Evolutionary conservation across 1,284 basidiomycete species (phyloP).

Genomic region (Coriolopsis trogii): DNA sequence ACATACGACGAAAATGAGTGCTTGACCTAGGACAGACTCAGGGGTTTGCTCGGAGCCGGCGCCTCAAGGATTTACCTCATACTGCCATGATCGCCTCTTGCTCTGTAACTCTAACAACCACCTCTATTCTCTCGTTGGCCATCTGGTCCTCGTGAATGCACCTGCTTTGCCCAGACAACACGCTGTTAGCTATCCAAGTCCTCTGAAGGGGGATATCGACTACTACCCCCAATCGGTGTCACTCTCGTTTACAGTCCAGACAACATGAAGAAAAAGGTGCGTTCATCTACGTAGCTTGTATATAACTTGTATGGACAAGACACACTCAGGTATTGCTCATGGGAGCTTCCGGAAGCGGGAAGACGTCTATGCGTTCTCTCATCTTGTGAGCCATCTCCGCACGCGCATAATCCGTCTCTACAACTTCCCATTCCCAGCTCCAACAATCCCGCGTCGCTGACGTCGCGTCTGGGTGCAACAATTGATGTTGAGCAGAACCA

Average conservation of each 20-base stretch:
- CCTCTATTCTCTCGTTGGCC: not conserved
- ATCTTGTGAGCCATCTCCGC: constrained; percentile 78
- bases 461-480: constrained; percentile 90
- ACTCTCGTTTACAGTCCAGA: not conserved
- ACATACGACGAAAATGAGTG: not conserved
- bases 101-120: constrained; percentile 7
- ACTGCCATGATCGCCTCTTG: constrained; percentile 26
- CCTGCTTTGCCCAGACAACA: not conserved
- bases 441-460: constrained; percentile 92
- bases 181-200: not conserved
- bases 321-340: constrained; percentile 81
- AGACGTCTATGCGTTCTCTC: constrained; percentile 98
- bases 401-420: not conserved
- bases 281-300: not conserved
- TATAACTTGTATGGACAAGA: not conserved
- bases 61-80: constrained; percentile 16
- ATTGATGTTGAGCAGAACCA: constrained; percentile 99
- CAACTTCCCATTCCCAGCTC: constrained; percentile 55
- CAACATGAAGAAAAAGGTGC: constrained; percentile 38
- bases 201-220: too few species aligned
- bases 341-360: constrained; percentile 90
- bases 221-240: not conserved
- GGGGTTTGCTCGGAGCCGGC: constrained; percentile 1
- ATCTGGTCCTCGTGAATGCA: not conserved
- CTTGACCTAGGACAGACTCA: not conserved